phyloP scores from a whole-genome alignment of 2,329 filamentous ascomycete genomes.

The Alternaria sp. region DNA sequence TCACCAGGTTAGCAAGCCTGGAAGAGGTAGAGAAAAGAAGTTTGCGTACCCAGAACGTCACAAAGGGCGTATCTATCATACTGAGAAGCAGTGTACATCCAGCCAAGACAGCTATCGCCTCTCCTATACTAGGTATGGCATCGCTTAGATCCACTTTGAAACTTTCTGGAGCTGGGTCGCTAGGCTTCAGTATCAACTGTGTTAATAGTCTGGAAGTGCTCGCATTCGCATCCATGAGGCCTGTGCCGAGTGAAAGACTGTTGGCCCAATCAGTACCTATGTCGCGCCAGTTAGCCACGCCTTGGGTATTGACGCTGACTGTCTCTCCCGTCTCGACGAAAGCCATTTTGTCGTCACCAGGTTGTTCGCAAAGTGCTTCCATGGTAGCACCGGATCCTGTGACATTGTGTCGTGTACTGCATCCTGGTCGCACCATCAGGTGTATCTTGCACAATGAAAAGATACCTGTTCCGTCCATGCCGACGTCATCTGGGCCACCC shows the following conservation, averaged over 20 bases:
- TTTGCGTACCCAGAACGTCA: conserved; percentile 55
- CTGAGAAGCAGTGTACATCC: conserved; percentile 72
- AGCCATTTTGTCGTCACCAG: conserved; percentile 63
- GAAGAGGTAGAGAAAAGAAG: neutral
- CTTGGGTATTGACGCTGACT: conserved; percentile 63
- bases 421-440: conserved; percentile 70
- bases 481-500: conserved; percentile 30
- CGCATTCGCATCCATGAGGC: conserved; percentile 54
- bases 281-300: conserved; percentile 55
- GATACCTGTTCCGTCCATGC: conserved; percentile 29
- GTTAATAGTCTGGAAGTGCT: conserved; percentile 56
- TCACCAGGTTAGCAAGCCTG: conserved; percentile 34
- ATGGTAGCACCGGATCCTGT: conserved; percentile 65
- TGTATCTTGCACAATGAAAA: conserved; percentile 75
- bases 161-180: conserved; percentile 19
- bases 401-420: conserved; percentile 67
- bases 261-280: conserved; percentile 56
- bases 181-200: conserved; percentile 53
- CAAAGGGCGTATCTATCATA: conserved; percentile 67
- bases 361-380: conserved; percentile 68
- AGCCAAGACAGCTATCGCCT: conserved; percentile 75
- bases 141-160: conserved; percentile 55
- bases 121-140: conserved; percentile 72
- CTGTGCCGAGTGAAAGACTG: conserved; percentile 55
- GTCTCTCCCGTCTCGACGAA: conserved; percentile 62